phyloP scores from a whole-genome alignment of 2,329 filamentous ascomycete species.

The Ophiostoma sp. region DNA sequence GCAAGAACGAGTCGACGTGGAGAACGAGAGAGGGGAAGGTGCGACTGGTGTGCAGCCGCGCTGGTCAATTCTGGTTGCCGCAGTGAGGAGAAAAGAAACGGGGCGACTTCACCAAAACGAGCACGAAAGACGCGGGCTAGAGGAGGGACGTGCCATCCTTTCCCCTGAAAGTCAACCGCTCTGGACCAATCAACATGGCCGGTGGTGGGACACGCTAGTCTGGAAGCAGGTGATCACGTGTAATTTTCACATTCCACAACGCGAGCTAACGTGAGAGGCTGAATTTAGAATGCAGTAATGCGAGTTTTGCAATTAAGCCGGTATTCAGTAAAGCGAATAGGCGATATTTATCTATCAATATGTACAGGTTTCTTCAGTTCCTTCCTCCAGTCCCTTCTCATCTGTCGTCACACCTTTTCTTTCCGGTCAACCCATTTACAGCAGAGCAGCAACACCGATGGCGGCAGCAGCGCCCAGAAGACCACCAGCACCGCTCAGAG shows the following conservation, averaged over 20 bases:
- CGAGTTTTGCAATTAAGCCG: background rate
- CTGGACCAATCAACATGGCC: constrained; percentile 6
- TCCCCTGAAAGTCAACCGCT: background rate
- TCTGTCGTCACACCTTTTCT: background rate
- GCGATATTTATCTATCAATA: background rate
- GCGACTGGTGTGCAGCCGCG: background rate
- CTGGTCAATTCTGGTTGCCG: constrained; percentile 17
- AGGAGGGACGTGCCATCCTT: constrained; percentile 11
- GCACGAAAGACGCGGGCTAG: background rate
- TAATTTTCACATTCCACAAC: background rate
- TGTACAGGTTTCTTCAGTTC: background rate
- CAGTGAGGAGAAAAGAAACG: constrained; percentile 21
- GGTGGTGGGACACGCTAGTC: constrained; percentile 5
- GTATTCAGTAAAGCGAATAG: background rate
- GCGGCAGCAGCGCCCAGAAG: constrained; percentile 17
- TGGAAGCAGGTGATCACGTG: constrained; percentile 11
- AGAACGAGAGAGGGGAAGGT: constrained; percentile 13
- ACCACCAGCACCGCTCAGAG: background rate
- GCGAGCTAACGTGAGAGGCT: background rate
- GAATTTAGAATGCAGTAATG: background rate
- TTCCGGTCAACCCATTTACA: constrained; percentile 3
- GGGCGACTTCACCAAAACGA: background rate
- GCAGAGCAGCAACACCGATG: constrained; percentile 18
- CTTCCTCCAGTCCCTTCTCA: background rate
- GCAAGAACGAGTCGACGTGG: background rate